phyloP scores from a whole-genome alignment of 148 eudicot genomes.

The Camellia japonica region DNA sequence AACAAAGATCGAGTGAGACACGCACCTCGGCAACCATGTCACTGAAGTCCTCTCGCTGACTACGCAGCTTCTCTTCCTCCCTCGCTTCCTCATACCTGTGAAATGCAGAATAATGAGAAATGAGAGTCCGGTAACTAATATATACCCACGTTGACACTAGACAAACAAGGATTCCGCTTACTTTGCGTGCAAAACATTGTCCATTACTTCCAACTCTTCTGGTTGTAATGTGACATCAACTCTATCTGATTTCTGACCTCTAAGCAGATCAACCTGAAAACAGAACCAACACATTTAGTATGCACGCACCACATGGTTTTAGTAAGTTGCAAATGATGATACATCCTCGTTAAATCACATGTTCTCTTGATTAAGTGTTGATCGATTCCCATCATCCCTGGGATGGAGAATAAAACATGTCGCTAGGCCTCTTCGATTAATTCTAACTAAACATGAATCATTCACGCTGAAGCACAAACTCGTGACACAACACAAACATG shows the following conservation, averaged over 20 bases:
- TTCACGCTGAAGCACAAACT: no score
- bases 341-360: neutral
- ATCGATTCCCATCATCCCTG: neutral
- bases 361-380: neutral
- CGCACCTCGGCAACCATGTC: slow-evolving; percentile 97
- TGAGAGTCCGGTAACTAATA: neutral
- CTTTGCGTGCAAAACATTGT: slow-evolving; percentile 86
- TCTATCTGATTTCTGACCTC: slow-evolving; percentile 84
- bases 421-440: neutral
- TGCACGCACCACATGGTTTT: neutral
- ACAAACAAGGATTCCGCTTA: slow-evolving; percentile 26
- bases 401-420: neutral
- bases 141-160: neutral
- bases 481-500: no score
- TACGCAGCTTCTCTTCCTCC: slow-evolving; percentile 88
- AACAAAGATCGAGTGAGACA: neutral
- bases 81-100: slow-evolving; percentile 89
- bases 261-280: slow-evolving; percentile 81
- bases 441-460: neutral
- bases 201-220: slow-evolving; percentile 83
- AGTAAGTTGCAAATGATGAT: neutral
- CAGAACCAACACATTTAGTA: neutral
- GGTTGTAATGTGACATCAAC: slow-evolving; percentile 85
- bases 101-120: neutral
- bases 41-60: slow-evolving; percentile 90